Evolutionary conservation across 2,329 filamentous ascomycete species (phyloP), one percentile per base, ranked within the genome.

Genomic region (Sphaerulina vaccinii): DNA sequence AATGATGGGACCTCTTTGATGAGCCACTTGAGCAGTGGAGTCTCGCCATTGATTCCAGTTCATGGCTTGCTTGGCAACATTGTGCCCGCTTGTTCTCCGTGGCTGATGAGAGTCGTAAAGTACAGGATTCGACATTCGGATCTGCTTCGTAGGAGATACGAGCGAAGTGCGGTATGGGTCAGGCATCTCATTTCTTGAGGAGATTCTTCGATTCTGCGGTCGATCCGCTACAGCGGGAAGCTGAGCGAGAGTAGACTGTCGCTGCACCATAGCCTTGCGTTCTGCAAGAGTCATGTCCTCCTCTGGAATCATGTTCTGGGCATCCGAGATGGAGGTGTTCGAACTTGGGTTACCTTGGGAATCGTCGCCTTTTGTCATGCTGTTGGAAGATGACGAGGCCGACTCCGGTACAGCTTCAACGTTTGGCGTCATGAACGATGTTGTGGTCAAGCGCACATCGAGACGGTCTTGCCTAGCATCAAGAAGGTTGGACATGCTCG

Each of bases 281-380:
- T 87, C 81, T 36, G 82, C 86, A 15, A 93, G 76, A 0, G 88
- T 85, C 59, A 92, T 76, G 50, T 90, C 81, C 54, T 91, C 88
- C 9, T 52, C 43, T 18, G 36, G 44, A 9, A 46, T 23, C 10
- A 23, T 52, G 0, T 62, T 58, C 2, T 62, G 52, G 7, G 36
- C 43, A 18, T 54, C 52, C 19, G 52, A 54, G 37, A 54, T 45
- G 70, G 27, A 41, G 52, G 43, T 51, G 22, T 35, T 49, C 46
- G 56, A 56, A 45, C 43, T 43, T 22, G 53, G 49, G 33, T 51
- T 52, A 21, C 44, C 44, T 47, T 54, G 42, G 45, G 51, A 23
- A 39, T 38, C 35, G 42, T 56, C 41, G 22, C 52, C 23, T 29
- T 50, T 49, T 15, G 43, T 48, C 6, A 11, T 39, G 5, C 23